Percentiles rank a stretch among this genome's conserved stretches.
phyloP scores from a whole-genome alignment of 257 asterid species.

The Rauvolfia tetraphylla region DNA sequence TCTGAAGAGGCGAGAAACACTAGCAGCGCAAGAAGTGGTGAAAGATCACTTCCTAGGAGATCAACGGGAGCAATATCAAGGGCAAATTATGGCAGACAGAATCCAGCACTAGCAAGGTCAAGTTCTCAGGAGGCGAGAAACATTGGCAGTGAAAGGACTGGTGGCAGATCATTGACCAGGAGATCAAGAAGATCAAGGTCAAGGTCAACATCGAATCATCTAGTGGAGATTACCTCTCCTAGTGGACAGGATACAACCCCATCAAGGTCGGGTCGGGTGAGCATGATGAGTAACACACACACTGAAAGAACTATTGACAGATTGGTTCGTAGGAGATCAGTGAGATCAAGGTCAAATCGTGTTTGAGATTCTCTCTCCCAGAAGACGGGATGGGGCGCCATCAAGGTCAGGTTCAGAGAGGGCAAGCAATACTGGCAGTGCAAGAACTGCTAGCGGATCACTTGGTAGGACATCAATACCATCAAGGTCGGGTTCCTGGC shows the following conservation, averaged over 20 bases:
- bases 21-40: slow-evolving; percentile 25
- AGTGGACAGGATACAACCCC: background rate
- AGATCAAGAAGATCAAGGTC: slow-evolving; percentile 19
- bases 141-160: slow-evolving; percentile 26
- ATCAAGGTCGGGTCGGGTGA: background rate
- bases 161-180: slow-evolving; percentile 21
- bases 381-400: background rate
- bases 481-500: background rate
- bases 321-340: background rate
- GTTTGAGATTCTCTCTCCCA: background rate
- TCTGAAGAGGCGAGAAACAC: slow-evolving; percentile 13
- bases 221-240: background rate
- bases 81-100: background rate
- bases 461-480: background rate
- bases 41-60: slow-evolving; percentile 13
- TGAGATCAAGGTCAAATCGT: background rate
- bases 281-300: background rate
- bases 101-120: background rate
- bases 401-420: background rate
- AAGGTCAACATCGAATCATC: background rate
- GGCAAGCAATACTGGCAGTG: background rate
- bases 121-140: background rate
- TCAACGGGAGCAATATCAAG: slow-evolving; percentile 18
- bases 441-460: background rate
- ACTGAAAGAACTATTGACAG: background rate